A percentile compares a stretch with the other conserved stretches of the same genome.
These are phyloP conservation scores for Arctostaphylos glauca DNA, from an alignment of 148 eudicot genomes.

Conservation along the genomic window DNA sequence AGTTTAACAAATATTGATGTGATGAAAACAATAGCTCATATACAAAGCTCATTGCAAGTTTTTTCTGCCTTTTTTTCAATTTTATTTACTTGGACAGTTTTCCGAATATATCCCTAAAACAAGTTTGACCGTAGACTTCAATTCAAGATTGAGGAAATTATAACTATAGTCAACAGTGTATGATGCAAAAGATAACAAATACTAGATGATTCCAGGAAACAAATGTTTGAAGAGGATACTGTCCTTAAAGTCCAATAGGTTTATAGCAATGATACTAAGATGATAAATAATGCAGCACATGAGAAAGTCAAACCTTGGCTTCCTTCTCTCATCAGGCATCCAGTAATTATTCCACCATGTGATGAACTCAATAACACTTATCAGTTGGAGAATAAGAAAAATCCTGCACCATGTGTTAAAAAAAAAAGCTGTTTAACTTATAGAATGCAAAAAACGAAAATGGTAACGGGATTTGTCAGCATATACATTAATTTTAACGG, in stretches of 20 bases:
- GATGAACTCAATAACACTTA: conserved; percentile 87
- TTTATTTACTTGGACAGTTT: background rate
- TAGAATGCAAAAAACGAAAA: background rate
- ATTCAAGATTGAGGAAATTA: background rate
- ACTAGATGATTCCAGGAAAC: background rate
- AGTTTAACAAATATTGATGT: background rate
- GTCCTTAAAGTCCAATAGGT: background rate
- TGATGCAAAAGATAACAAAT: background rate
- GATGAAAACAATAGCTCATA: background rate
- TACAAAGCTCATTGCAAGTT: background rate
- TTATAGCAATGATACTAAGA: background rate
- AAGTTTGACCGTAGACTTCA: background rate
- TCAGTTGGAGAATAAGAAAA: conserved; percentile 81
- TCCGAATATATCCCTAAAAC: background rate
- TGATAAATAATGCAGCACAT: background rate
- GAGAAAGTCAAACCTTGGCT: conserved; percentile 52
- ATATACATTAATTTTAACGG: background rate
- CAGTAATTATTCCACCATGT: conserved; percentile 92
- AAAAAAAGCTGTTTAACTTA: background rate
- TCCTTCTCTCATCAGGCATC: conserved; percentile 69
- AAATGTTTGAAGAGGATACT: background rate
- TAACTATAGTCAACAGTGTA: background rate
- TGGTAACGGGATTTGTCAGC: background rate
- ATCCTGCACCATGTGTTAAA: conserved; percentile 41
- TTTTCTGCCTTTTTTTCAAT: background rate